Evolutionary conservation across 73 alveolate genomes (phyloP), one percentile per base, ranked within the genome.

Genomic region (Paramecium bursaria): DNA sequence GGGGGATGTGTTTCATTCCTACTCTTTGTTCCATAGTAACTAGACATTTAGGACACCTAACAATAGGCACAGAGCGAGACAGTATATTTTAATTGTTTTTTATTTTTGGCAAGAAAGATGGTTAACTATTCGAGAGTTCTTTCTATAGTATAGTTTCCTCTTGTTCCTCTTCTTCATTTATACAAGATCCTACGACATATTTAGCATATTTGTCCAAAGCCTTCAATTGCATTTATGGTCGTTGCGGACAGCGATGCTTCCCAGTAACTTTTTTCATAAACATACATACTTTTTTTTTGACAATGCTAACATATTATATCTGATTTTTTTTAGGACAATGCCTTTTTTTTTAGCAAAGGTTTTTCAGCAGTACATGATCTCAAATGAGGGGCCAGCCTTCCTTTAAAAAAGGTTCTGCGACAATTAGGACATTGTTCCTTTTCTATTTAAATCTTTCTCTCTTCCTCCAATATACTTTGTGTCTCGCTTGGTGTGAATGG

Each of bases 121-220:
- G 82, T 27, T 67, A 21, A 5, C 82, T 67, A 11, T 42, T 11
- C 0, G 82, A 67, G 7, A 67, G 55, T 42, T 67, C 82, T 21
- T 39, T 39, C 11, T 39, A 39, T 7, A 5, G 5, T 39, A 39
- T 39, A 19, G 82, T 67, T 67, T 67, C 82, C 14, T 67, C 82
- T n/a, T 42, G 60, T 33, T 67, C 82, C 27, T 33, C 82, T 42
- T 67, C 82, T 67, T 67, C 82, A 42, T 67, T 67, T 3, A 67
- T 67, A n/a, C n/a, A n/a, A 15, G 82, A 67, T 14, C 60, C 82
- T 11, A 42, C 50, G 1, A 67, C 82, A 39, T 39, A 39, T 39
- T 39, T 39, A 21, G 33, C 6, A 42, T 67, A 67, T 27, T 67
- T 67, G 13, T 67, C 82, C 21, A 67, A 42, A 23, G 82, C 82